phyloP scores from a whole-genome alignment of 2,329 filamentous ascomycete species.

The Zasmidium angulare region DNA sequence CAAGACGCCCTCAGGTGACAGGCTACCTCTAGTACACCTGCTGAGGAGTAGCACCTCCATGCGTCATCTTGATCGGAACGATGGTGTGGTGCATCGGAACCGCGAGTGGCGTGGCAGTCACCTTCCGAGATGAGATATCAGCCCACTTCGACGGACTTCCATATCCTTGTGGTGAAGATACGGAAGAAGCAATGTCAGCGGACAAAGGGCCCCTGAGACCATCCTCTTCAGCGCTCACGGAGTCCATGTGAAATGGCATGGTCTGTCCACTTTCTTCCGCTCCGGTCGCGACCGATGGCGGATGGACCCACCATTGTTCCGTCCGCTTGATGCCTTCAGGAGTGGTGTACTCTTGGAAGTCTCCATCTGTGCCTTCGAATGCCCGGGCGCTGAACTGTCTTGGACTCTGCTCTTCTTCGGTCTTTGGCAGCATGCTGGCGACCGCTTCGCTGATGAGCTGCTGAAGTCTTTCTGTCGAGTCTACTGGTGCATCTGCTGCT shows the following conservation, averaged over 20 bases:
- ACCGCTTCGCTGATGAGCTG: slow-evolving; percentile 37
- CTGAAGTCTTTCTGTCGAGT: slow-evolving; percentile 24
- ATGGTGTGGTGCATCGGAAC: not conserved
- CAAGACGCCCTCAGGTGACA: not conserved
- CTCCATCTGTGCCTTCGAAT: slow-evolving; percentile 41
- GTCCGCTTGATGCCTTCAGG: slow-evolving; percentile 43
- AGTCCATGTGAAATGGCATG: slow-evolving; percentile 30
- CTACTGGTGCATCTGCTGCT: slow-evolving; percentile 34
- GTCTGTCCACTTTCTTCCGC: slow-evolving; percentile 36
- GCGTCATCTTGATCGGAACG: not conserved
- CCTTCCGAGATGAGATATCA: not conserved
- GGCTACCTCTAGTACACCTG: not conserved
- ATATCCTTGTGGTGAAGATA: not conserved
- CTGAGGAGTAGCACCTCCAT: not conserved
- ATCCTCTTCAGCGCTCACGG: slow-evolving; percentile 1
- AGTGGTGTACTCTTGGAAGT: slow-evolving; percentile 40
- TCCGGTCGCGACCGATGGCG: slow-evolving; percentile 41
- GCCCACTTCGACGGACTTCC: not conserved
- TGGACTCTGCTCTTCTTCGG: slow-evolving; percentile 6
- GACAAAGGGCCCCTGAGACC: not conserved
- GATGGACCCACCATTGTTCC: slow-evolving; percentile 48
- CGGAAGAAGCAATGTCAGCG: not conserved
- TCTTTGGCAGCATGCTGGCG: slow-evolving; percentile 27
- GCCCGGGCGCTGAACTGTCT: slow-evolving; percentile 36
- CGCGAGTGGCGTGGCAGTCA: not conserved